phyloP scores from a whole-genome alignment of 176 grass and related monocot species.

The Triticum monococcum region DNA sequence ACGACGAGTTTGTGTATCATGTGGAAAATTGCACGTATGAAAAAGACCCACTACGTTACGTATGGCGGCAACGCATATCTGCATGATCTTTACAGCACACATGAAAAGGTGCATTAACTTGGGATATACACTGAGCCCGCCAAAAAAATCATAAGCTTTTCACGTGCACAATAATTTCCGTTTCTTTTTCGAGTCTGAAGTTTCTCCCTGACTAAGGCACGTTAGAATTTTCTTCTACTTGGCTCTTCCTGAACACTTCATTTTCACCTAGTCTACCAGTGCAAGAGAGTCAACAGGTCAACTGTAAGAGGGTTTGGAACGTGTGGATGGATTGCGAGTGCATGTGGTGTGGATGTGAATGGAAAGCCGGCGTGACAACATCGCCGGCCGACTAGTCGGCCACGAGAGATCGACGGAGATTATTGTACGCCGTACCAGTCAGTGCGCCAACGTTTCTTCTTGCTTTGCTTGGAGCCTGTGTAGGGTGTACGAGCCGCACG shows the following conservation, averaged over 20 bases:
- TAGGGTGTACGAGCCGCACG: background rate
- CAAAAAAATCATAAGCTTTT: background rate
- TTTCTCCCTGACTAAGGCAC: background rate
- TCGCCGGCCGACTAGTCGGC: background rate
- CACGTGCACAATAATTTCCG: background rate
- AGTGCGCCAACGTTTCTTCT: background rate
- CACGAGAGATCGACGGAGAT: background rate
- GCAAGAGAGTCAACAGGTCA: slow-evolving; percentile 13
- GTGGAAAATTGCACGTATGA: background rate
- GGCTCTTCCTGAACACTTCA: background rate
- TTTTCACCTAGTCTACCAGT: background rate
- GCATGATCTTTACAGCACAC: background rate
- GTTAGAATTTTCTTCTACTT: background rate
- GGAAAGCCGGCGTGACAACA: background rate
- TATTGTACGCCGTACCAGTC: background rate
- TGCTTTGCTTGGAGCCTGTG: background rate
- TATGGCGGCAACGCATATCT: background rate
- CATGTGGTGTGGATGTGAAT: background rate
- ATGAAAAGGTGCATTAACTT: background rate
- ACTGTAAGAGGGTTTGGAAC: background rate
- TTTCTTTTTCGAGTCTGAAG: too few species aligned
- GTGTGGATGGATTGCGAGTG: background rate
- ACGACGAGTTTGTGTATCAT: background rate
- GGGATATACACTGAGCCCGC: too few species aligned
- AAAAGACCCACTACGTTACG: background rate